Evolutionary conservation across 192 early-diverging fungal genomes (phyloP).

Genomic region (Podila horticola): DNA sequence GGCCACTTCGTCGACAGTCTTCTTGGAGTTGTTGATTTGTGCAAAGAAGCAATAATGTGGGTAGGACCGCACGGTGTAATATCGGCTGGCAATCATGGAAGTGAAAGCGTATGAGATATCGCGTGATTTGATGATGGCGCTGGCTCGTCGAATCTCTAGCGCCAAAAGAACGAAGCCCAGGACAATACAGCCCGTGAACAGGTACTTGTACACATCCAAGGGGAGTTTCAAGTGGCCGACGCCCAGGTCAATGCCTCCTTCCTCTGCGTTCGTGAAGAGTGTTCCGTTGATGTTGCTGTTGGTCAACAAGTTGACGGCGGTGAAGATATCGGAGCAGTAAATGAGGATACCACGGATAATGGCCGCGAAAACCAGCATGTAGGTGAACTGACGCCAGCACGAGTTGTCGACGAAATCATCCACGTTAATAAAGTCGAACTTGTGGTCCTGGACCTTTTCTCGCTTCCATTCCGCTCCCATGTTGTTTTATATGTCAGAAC

Average conservation of each 20-base stretch:
- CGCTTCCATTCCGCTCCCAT: constrained; percentile 81
- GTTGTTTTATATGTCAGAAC: background rate
- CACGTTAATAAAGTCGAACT: constrained; percentile 89
- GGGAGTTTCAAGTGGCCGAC: constrained; percentile 47
- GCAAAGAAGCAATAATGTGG: constrained; percentile 86
- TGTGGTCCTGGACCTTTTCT: constrained; percentile 83
- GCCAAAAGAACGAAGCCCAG: constrained; percentile 74
- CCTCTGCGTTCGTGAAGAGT: background rate
- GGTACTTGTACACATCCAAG: constrained; percentile 59
- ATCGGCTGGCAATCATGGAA: constrained; percentile 77
- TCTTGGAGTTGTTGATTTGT: constrained; percentile 74
- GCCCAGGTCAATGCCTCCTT: constrained; percentile 26
- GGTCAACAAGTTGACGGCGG: constrained; percentile 72
- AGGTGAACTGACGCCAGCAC: constrained; percentile 56
- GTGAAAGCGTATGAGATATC: constrained; percentile 87
- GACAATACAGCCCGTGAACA: constrained; percentile 71
- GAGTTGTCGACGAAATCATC: constrained; percentile 71
- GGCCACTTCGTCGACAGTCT: constrained; percentile 71
- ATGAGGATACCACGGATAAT: constrained; percentile 79
- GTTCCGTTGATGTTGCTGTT: constrained; percentile 24
- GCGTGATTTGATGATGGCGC: constrained; percentile 65
- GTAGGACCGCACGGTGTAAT: constrained; percentile 78
- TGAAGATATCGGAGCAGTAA: constrained; percentile 85
- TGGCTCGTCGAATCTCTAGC: constrained; percentile 76
- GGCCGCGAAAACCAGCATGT: constrained; percentile 68